Conservation (phyloP, 495 filamentous ascomycete genomes). For the Ascodesmis nigricans region DNA sequence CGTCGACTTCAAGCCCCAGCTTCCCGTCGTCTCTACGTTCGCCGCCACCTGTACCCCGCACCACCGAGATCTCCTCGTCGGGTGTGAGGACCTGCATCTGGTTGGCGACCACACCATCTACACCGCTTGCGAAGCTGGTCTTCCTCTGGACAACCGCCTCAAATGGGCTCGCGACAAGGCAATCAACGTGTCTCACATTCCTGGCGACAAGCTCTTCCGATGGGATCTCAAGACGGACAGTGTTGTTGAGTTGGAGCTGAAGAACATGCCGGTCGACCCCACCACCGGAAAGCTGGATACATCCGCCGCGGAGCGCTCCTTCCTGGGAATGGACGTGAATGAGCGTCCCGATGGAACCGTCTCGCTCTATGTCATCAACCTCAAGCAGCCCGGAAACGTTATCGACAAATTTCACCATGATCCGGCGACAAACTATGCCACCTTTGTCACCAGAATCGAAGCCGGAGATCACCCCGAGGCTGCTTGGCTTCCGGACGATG, state of each 20-base stretch:
- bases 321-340: constrained; percentile 12
- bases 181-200: not conserved
- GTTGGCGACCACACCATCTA: constrained; percentile 9
- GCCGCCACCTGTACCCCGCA: constrained; percentile 12
- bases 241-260: constrained; percentile 9
- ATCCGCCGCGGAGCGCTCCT: not conserved
- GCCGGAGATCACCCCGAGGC: not conserved
- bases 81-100: constrained; percentile 19
- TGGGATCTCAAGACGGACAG: constrained; percentile 16
- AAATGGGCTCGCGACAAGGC: not conserved
- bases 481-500: constrained; percentile 9
- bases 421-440: constrained; percentile 3
- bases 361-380: constrained; percentile 16
- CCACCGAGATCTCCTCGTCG: constrained; percentile 10
- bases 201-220: constrained; percentile 14
- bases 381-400: constrained; percentile 4
- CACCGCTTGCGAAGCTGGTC: constrained; percentile 7
- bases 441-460: constrained; percentile 4
- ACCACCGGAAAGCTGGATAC: not conserved
- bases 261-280: constrained; percentile 4
- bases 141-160: not conserved
- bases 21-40: constrained; percentile 19
- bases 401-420: constrained; percentile 19
- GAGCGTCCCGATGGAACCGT: constrained; percentile 6
- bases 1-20: constrained; percentile 6